Base-by-base conservation (phyloP, 2,329 filamentous ascomycete genomes). In the Beauveria australis region DNA sequence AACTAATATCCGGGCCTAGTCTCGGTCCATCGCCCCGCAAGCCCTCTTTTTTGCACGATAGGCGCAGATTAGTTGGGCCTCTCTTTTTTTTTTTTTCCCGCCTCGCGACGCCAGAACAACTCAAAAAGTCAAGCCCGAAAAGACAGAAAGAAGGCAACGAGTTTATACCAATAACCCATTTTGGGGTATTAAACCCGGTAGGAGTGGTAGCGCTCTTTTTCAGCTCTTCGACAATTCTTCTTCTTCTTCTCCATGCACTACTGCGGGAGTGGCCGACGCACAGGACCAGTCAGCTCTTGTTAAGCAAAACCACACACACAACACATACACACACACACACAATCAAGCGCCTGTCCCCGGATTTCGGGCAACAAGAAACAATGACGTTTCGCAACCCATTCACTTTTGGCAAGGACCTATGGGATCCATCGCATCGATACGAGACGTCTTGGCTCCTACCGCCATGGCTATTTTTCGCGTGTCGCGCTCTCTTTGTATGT, bases 361-460 rank as follows among this genome's bases (percentile, higher is more conserved):
- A 14, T 5, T 33, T 33, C 30, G 3, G 44, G 44, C 22, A 43
- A 18, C 48, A 33, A 40, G 62, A 1, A 44, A 60, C 49, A 43
- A 60, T 60, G 61, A 37, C 16, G n/a, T 60, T 67, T 53, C 60
- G 59, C 37, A 58, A 65, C 54, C 67, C 67, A 47, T 76, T 80
- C 66, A 67, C 68, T 59, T 76, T 80, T 54, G 74, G 75, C 53
- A 70, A 65, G 33, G 74, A 73, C 64, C 69, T 72, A 37, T 84
- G 77, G 76, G 81, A 84, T 69, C 79, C 80, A 7, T 77, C 81
- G 47, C 81, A 88, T 72, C 84, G 87, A 61, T 92, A 89, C 75
- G 84, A 86, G 72, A 94, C 90, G 18, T 95, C 90, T 16, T 95
- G 90, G 89, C 73, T 92, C 9, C 73, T 95, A n/a, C 74, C 84